phyloP scores from a whole-genome alignment of 2,329 filamentous ascomycete genomes.

The Eutypella sp. region DNA sequence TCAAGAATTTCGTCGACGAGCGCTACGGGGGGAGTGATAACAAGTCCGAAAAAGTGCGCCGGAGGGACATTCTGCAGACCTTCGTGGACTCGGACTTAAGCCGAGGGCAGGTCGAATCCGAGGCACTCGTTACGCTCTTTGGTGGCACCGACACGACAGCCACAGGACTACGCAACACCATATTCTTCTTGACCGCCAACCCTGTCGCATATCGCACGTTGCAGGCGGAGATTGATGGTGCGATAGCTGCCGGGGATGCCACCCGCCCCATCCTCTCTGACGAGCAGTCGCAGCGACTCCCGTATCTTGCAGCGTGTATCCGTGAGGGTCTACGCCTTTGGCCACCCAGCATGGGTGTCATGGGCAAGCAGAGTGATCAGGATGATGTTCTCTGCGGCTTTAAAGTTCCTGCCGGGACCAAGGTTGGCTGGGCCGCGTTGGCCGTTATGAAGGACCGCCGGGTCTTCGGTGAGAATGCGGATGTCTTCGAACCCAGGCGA shows the following conservation, averaged over 20 bases:
- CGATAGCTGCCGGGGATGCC: background rate
- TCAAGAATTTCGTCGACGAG: conserved; percentile 23
- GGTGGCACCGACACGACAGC: background rate
- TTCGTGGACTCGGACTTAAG: conserved; percentile 23
- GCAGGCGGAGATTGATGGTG: conserved; percentile 5
- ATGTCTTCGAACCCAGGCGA: conserved; percentile 1
- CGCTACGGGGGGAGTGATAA: conserved; percentile 18
- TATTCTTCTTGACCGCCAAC: background rate
- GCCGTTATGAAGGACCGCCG: conserved; percentile 8
- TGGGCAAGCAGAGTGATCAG: conserved; percentile 34
- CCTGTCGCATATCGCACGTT: conserved; percentile 7
- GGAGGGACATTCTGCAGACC: conserved; percentile 26
- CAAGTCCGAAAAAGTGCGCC: conserved; percentile 13
- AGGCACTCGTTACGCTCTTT: background rate
- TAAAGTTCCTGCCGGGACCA: background rate
- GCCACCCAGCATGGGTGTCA: conserved; percentile 34
- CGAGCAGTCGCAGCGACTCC: conserved; percentile 30
- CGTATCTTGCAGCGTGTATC: conserved; percentile 37
- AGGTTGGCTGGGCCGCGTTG: conserved; percentile 5
- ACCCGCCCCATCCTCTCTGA: conserved; percentile 1
- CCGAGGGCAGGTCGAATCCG: background rate
- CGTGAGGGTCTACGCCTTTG: conserved; percentile 18
- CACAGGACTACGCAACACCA: background rate
- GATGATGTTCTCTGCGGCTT: conserved; percentile 31
- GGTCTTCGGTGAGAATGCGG: conserved; percentile 13